Evolutionary conservation across 2,329 filamentous ascomycete genomes (phyloP), one percentile per base, ranked within the genome.

Genomic region (Mollisiaceae sp.): DNA sequence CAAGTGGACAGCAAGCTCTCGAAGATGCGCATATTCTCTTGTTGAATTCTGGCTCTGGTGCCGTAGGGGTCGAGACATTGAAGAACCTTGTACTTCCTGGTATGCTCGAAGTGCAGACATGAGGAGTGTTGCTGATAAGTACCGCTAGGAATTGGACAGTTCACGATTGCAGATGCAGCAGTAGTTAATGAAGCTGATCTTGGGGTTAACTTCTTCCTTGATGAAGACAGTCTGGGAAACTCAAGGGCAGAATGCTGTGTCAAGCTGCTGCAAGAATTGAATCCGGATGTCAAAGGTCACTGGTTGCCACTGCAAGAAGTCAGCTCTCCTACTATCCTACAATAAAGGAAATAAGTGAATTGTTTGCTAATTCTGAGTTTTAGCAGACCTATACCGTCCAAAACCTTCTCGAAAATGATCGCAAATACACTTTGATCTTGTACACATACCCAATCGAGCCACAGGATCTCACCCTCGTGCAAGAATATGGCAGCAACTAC

Each of bases 41-140:
- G 5, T 82, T 99, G 67, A 97, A 97, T 78, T 92, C 91, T 0
- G 91, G 93, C 1, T 81, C 90, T n/a, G 94, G 94, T 11, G 91
- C 93, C 1, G 91, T 93, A 39, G 95, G 94, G 15, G 85, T 96
- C 14, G 95, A 99, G 79, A 89, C 94, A 0, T 85, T 99, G 67
- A 99, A 99, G 83, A 99, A 99, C 76, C 86, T 99, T n/a, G 92
- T 99, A 2, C 82, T 99, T 9, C 95, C 95, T 64, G 92, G 89
- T 88, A 78, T 62, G 78, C 71, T 15, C 35, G n/a, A 24, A 18
- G 4, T 4, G 1, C 43, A 22, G 20, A 20, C 18, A 35, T 12
- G 11, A 35, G n/a, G 14, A 18, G 18, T 6, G 15, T 47, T 59
- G 62, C 74, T 62, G 35, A 62, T 59, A 38, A 20, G 41, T 77